Percentiles rank a stretch among this genome's conserved stretches.
These are phyloP conservation scores for Penicillium concentricum DNA, from an alignment of 2,329 filamentous ascomycete genomes.

Conservation along the genomic window DNA sequence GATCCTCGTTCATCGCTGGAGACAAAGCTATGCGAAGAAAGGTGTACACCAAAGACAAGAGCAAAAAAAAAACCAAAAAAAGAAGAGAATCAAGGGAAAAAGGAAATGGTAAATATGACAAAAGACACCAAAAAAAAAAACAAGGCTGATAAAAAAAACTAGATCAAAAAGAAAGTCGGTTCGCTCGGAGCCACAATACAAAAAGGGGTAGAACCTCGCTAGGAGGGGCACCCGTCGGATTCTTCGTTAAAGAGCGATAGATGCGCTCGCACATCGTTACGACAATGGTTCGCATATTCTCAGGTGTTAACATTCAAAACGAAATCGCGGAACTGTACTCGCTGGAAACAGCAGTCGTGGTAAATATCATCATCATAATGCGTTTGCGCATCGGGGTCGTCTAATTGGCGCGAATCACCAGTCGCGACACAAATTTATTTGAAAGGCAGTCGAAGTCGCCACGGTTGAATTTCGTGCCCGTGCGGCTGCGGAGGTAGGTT, in stretches of 20 bases:
- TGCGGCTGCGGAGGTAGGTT: conserved; percentile 77
- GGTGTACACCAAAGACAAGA: conserved; percentile 34
- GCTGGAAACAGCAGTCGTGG: conserved; percentile 23
- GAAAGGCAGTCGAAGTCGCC: conserved; percentile 92
- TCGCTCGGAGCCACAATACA: conserved; percentile 16
- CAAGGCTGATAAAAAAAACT: conserved; percentile 19
- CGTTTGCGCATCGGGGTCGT: conserved; percentile 23
- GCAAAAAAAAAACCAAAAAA: neutral
- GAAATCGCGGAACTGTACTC: conserved; percentile 17
- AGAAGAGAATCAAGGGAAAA: conserved; percentile 15
- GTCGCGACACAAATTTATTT: conserved; percentile 95
- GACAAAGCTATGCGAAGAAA: conserved; percentile 38
- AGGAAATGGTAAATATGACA: conserved; percentile 32
- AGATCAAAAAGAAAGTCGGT: conserved; percentile 24
- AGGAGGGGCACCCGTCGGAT: conserved; percentile 7
- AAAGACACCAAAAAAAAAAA: conserved; percentile 14
- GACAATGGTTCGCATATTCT: conserved; percentile 28
- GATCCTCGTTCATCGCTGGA: conserved; percentile 42
- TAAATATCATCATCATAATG: conserved; percentile 25
- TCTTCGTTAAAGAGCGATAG: conserved; percentile 17
- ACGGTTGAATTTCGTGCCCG: conserved; percentile 79
- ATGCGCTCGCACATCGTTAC: conserved; percentile 26
- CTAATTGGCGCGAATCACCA: conserved; percentile 92
- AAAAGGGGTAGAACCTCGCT: conserved; percentile 13
- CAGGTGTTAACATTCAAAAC: conserved; percentile 18